phyloP scores from a whole-genome alignment of 495 filamentous ascomycete species.

The Penicillium malachiteum region DNA sequence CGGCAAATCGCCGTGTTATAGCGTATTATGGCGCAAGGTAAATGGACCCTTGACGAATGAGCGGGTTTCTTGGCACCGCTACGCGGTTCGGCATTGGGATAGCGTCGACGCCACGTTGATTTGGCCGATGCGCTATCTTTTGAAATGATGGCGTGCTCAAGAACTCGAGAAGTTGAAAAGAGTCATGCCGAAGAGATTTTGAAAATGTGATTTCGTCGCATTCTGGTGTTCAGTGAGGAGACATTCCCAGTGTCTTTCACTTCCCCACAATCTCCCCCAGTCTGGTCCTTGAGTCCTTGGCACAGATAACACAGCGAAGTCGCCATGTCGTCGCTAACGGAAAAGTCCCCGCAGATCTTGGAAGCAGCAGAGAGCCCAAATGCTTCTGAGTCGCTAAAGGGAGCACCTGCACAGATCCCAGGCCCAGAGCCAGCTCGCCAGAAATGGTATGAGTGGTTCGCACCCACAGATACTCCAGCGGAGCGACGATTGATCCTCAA shows the following conservation, averaged over 20 bases:
- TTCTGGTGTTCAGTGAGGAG: no score
- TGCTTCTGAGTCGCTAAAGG: not conserved
- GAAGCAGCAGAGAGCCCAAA: conserved; percentile 1
- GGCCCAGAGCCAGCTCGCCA: conserved; percentile 9
- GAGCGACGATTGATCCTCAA: conserved; percentile 44
- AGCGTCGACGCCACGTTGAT: not conserved
- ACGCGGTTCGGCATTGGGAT: conserved; percentile 8
- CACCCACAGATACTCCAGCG: conserved; percentile 34
- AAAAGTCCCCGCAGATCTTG: conserved; percentile 4
- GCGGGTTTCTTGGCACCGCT: conserved; percentile 5
- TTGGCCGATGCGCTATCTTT: conserved; percentile 1
- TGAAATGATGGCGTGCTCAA: conserved; percentile 14
- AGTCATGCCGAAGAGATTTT: no score
- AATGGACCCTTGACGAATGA: conserved; percentile 1
- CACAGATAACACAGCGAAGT: not conserved
- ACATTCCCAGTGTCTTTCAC: no score
- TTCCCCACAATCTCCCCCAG: no score
- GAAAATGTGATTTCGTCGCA: no score
- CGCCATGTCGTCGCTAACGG: not conserved
- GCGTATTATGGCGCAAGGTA: not conserved
- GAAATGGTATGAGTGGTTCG: conserved; percentile 45
- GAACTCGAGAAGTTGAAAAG: not conserved
- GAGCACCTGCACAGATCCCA: not conserved
- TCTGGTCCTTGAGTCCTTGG: no score
- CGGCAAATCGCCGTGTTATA: not conserved